Evolutionary conservation across 2,329 filamentous ascomycete genomes (phyloP), one percentile per base, ranked within the genome.

Genomic region (Chaetomiaceae sp.): DNA sequence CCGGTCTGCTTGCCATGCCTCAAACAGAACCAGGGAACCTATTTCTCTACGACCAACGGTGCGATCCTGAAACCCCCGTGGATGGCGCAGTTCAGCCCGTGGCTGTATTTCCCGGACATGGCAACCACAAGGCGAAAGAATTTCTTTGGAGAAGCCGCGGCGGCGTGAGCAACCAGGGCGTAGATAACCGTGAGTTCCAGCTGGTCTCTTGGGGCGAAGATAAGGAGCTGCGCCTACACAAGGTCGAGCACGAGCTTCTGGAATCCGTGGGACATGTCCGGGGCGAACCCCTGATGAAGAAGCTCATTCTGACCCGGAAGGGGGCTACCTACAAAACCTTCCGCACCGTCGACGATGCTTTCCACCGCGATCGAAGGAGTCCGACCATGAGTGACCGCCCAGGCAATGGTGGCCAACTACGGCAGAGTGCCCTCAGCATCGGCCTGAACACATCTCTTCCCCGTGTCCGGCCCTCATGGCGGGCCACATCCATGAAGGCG

Each of bases 121-220:
- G 78, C 17, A 76, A 75, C 42, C 74, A 82, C 59, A 83, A 91
- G 63, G 89, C 89, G 25, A 95, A 93, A 63, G 91, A 96, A 61
- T 96, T 96, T 55, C 71, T 96, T 10, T 96, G 91, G 91, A 80
- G 91, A 65, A 81, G 82, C 42, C 82, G 91, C 49, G 91, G 91
- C 33, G 70, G 70, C 14, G 75, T 85, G 17, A 78, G 79, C 16
- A 78, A 81, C 14, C 80, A 89, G 48, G 78, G 79, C n/a, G 70
- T 86, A 40, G 91, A 96, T 61, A 75, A 90, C 55, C 82, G 92
- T 60, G 91, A 96, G 46, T 96, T 96, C 57, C 91, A 96, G 66
- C 75, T 96, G 16, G 88, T 96, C 0, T 91, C 91, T 0, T 96
- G 91, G 91, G 90, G 90, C 21, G 85, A 87, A 43, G 92, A 96